Evolutionary conservation across 768 basidiomycete genomes (phyloP), one percentile per base, ranked within the genome.

Genomic region (Russula emetica): DNA sequence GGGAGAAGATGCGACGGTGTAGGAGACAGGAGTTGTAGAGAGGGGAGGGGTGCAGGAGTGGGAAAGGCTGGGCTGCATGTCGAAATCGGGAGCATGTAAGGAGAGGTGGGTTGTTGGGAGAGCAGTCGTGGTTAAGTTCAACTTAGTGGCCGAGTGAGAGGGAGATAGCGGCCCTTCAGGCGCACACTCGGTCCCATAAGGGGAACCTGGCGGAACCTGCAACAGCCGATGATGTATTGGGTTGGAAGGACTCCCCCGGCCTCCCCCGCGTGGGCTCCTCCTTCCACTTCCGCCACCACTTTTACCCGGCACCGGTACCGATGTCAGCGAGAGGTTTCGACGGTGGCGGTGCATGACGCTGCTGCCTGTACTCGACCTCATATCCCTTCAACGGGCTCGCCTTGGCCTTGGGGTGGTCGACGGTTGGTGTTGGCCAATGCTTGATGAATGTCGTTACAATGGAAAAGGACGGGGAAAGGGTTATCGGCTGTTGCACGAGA

Each of bases 1-100:
- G 53, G 56, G 59, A 26, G 69, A 63, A 36, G 57, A 50, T 10
- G 51, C 20, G 30, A 51, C 40, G 6, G 50, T 24, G 42, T 50
- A 24, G 26, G 60, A 32, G 3, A n/a, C 44, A 7, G 36, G 54
- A 40, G 38, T 20, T 40, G 49, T 44, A 30, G 50, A 36, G 18
- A 42, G 28, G 22, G 61, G 42, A 60, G 40, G 63, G 38, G 59
- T 60, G 40, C 56, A 52, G 62, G 69, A 62, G 18, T 49, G 58
- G 20, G 70, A 72, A 63, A 76, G 77, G 70, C 80, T 77, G 14
- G 74, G 82, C 73, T 79, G 85, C 86, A 90, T 91, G 74, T 85
- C 83, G 78, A 92, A 90, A 72, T 85, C 82, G 74, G 92, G 91
- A 34, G 88, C 87, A 88, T 91, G 86, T 77, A 94, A 80, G 67